Base-by-base conservation (phyloP, 345 rosid species). In the Gynandropsis gynandra region DNA sequence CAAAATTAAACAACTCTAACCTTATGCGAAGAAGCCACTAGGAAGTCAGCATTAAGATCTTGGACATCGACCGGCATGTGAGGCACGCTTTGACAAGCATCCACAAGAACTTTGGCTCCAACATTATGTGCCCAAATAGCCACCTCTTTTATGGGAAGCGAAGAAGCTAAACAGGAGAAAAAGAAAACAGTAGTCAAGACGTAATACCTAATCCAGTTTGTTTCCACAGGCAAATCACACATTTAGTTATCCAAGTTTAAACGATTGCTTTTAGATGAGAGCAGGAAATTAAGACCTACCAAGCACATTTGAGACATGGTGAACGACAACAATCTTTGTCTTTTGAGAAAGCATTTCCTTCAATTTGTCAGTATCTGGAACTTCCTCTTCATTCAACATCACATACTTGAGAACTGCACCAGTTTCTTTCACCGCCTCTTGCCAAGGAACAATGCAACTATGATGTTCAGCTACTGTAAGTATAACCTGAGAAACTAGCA, bases 11-110 rank as follows among this genome's bases (percentile, higher is more conserved):
- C 65, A 41, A 48, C 50, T 63, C 80, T 60, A 68, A 89, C 97
- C 97, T 89, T 89, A 73, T 89, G 97, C 39, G 97, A 89, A 52
- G 97, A 89, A 41, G 97, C 97, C 60, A 83, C 89, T 63, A 90
- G 82, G 68, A 90, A 90, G 76, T 90, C 98, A 12, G 85, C 82
- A 64, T 79, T 75, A 47, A 90, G 81, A 63, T 66, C 63, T 61
- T 76, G 90, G 36, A 87, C 96, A 75, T 90, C 89, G 54, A 90
- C 92, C 45, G 58, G 77, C 85, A 90, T 87, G 59, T 87, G 96
- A 2, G 98, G 98, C 63, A 90, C 87, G 65, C 98, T 90, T 77
- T 87, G 95, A 72, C 98, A 90, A 61, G 92, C 95, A 82, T 84
- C 98, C 47, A 90, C 80, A 51, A 90, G 90, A 61, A 87, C 77